Base-by-base conservation (phyloP, 2,329 filamentous ascomycete genomes). In the Alternaria burnsii region DNA sequence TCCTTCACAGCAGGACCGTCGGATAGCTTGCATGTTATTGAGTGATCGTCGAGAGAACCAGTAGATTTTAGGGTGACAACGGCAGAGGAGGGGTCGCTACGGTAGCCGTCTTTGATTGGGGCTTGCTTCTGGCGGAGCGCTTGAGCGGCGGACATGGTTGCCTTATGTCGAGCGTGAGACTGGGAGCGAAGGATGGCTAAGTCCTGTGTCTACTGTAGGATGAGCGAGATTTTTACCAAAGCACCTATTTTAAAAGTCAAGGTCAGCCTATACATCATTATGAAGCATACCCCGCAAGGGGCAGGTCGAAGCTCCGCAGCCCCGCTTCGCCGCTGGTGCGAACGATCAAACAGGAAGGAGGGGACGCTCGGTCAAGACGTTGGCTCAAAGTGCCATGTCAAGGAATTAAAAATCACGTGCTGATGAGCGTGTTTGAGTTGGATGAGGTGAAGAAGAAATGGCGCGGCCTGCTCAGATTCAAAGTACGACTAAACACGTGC, bases 31-130 rank as follows among this genome's bases (percentile, higher is more conserved):
- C 82, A 84, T 58, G 81, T 80, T 53, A 84, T 82, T 38, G 76
- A 81, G 55, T 77, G 78, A 34, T 69, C 66, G 72, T 83, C 80
- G 58, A 84, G 79, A 16, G 71, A 77, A 53, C 82, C 82, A 26
- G 73, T 74, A 3, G 81, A 81, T 42, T 76, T 80, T 28, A 84
- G 78, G 0, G 82, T 84, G 16, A 84, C 77, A 52, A 83, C 57
- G 12, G 82, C 82, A 47, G 79, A 76, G 12, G 78, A 76, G 2
- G 82, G 81, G 62, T 83, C 76, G 43, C 68, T 70, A 58, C 78
- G 79, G 71, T 84, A 84, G 55, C 69, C 63, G 14, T 81, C 77
- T 71, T 84, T 84, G 54, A 84, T 78, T 12, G 82, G 82, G 11
- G 81, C 82, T 75, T 84, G 82, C 59, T 80, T 82, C 51, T 77